Evolutionary conservation across 768 basidiomycete genomes (phyloP).

Genomic region (Trametes cingulata): DNA sequence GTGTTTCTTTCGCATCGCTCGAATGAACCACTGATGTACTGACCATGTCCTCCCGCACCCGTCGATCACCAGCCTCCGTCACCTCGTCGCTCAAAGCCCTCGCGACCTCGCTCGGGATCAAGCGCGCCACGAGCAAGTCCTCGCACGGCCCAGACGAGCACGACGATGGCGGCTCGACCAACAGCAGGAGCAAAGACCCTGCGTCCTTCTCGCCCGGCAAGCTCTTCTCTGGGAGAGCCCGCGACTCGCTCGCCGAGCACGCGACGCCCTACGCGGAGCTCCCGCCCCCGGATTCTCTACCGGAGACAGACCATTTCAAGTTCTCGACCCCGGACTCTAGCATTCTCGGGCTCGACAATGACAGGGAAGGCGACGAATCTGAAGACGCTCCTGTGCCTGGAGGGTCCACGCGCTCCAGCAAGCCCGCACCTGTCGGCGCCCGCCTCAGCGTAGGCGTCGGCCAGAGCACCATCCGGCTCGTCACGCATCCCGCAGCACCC

Average conservation of each 20-base stretch:
- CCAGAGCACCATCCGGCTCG: slow-evolving; percentile 48
- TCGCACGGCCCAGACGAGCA: slow-evolving; percentile 27
- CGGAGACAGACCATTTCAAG: slow-evolving; percentile 41
- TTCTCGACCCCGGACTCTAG: slow-evolving; percentile 39
- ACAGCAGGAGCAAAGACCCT: slow-evolving; percentile 18
- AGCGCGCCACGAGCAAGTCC: slow-evolving; percentile 39
- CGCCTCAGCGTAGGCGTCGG: slow-evolving; percentile 55
- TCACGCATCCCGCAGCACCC: slow-evolving; percentile 32
- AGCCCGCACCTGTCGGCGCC: slow-evolving; percentile 60
- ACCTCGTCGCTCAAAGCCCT: slow-evolving; percentile 74
- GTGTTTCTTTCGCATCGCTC: neutral
- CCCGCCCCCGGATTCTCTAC: slow-evolving; percentile 19
- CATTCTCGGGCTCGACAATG: slow-evolving; percentile 12
- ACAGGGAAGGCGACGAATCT: neutral
- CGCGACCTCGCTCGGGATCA: slow-evolving; percentile 75
- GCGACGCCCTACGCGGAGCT: slow-evolving; percentile 22
- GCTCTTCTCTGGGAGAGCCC: slow-evolving; percentile 8
- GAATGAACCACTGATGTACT: slow-evolving; percentile 8
- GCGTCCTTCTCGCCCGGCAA: slow-evolving; percentile 25
- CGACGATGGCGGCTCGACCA: slow-evolving; percentile 22
- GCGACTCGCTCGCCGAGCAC: slow-evolving; percentile 21
- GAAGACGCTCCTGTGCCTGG: slow-evolving; percentile 56
- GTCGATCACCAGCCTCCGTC: slow-evolving; percentile 47
- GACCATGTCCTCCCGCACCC: neutral
- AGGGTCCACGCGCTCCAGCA: slow-evolving; percentile 54